Percentiles rank a stretch among this genome's conserved stretches.
phyloP scores from a whole-genome alignment of 441 rosid genomes.

The Brassica hybrid region DNA sequence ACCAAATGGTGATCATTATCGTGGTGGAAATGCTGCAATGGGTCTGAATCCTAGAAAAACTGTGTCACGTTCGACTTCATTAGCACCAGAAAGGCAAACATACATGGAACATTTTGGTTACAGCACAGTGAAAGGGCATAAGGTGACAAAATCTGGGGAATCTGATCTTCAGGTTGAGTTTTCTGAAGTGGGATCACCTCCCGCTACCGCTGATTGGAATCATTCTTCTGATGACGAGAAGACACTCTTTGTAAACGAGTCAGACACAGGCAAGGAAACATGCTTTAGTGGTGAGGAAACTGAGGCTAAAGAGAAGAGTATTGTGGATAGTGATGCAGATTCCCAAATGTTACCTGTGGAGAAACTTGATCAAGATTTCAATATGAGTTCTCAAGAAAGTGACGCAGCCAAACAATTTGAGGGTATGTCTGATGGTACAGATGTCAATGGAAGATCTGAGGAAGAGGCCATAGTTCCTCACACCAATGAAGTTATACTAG shows the following conservation, averaged over 20 bases:
- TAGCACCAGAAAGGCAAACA: conserved; percentile 45
- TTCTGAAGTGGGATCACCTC: conserved; percentile 86
- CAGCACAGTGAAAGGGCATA: background rate
- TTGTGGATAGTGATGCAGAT: background rate
- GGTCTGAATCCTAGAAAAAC: conserved; percentile 43
- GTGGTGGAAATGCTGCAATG: background rate
- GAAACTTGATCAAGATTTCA: conserved; percentile 30
- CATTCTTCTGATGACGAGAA: background rate
- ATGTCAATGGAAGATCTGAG: conserved; percentile 4
- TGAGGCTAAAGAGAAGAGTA: background rate
- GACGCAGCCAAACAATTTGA: background rate
- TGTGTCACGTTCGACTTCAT: conserved; percentile 44
- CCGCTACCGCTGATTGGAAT: conserved; percentile 36
- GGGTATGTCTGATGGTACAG: background rate
- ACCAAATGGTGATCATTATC: conserved; percentile 1
- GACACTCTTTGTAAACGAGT: conserved; percentile 37
- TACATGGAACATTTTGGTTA: conserved; percentile 6
- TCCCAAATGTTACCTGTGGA: background rate
- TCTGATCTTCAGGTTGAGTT: conserved; percentile 96
- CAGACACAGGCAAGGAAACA: conserved; percentile 52
- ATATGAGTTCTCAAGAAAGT: conserved; percentile 1
- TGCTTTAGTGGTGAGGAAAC: conserved; percentile 11
- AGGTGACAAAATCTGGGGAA: conserved; percentile 56
- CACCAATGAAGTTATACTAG: conserved; percentile 38
- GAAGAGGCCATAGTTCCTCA: conserved; percentile 25